phyloP scores from a whole-genome alignment of 2,329 filamentous ascomycete species.

The Berkeleyomyces basicola region DNA sequence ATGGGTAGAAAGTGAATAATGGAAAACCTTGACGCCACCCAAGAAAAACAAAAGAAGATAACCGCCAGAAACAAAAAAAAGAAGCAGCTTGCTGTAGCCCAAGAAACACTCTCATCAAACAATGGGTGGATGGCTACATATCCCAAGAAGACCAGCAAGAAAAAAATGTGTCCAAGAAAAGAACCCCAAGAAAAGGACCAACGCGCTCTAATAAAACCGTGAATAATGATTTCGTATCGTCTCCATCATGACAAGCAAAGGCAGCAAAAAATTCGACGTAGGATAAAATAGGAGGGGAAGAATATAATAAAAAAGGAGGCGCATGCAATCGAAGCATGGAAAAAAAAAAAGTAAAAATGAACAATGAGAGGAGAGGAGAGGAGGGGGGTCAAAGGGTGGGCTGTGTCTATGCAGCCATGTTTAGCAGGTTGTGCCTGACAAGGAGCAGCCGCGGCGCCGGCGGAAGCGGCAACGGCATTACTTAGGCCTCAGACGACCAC shows the following conservation, averaged over 20 bases:
- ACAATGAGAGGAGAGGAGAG: background rate
- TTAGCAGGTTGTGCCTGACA: background rate
- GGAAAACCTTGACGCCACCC: constrained; percentile 5
- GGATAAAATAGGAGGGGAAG: background rate
- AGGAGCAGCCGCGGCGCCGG: background rate
- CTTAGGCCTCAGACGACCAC: background rate
- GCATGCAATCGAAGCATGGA: background rate
- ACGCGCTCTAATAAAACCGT: constrained; percentile 8
- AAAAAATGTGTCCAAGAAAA: background rate
- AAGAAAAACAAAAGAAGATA: background rate
- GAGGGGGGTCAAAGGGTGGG: background rate
- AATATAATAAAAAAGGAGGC: background rate
- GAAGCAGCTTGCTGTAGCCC: background rate
- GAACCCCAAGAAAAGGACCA: constrained; percentile 2
- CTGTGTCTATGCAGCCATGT: background rate
- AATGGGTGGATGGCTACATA: background rate
- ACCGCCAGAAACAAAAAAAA: background rate
- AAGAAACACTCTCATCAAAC: background rate
- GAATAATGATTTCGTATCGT: constrained; percentile 9
- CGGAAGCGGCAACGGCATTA: background rate
- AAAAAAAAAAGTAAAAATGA: background rate
- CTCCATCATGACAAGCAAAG: background rate
- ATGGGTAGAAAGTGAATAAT: background rate
- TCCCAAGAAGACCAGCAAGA: background rate
- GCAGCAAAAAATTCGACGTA: background rate